phyloP scores from a whole-genome alignment of 78 protist species.

The slime mould (Dictyostelium discoideum) region DNA sequence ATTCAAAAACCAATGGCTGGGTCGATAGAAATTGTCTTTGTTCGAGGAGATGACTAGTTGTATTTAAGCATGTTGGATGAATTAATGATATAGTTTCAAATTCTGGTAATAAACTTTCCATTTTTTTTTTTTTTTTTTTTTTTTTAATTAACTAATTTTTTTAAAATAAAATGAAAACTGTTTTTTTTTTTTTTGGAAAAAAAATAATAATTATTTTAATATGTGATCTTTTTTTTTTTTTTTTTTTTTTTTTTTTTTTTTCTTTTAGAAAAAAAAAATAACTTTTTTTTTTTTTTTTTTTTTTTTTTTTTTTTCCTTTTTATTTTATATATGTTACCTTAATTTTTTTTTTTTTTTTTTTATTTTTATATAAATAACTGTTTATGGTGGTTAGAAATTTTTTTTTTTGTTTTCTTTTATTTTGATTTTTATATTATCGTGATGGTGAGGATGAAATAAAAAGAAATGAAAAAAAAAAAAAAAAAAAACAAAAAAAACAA shows the following conservation, averaged over 20 bases:
- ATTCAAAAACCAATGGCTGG: constrained; percentile 24
- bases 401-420: too few species aligned
- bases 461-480: too few species aligned
- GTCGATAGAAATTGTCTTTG: constrained; percentile 25
- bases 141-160: not conserved
- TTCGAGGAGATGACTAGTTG: constrained; percentile 6
- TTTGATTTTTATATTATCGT: not conserved
- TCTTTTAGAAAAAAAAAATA: too few species aligned
- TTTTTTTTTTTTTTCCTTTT: too few species aligned
- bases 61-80: constrained; percentile 43
- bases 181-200: not conserved
- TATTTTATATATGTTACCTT: too few species aligned
- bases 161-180: too few species aligned
- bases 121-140: not conserved
- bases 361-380: not conserved
- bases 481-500: too few species aligned
- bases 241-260: too few species aligned
- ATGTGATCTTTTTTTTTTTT: too few species aligned
- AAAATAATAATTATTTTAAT: too few species aligned
- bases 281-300: too few species aligned
- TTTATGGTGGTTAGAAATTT: not conserved
- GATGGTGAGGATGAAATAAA: not conserved
- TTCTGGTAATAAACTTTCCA: constrained; percentile 58
- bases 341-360: too few species aligned
- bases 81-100: constrained; percentile 32